phyloP scores from a whole-genome alignment of 495 filamentous ascomycete genomes.

The Xylaria palmicola region DNA sequence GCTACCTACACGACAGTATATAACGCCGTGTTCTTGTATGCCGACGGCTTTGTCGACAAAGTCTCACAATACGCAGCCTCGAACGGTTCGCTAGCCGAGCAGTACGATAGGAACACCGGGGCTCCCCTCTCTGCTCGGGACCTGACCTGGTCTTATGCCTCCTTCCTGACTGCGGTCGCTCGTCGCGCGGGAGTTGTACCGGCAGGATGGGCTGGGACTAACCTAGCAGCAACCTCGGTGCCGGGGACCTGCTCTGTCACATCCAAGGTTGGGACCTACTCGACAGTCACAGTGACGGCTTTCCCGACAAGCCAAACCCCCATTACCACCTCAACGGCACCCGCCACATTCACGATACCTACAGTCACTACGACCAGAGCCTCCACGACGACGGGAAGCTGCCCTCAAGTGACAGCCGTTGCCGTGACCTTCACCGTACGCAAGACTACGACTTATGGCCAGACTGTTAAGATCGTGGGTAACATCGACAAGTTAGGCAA shows the following conservation, averaged over 20 bases:
- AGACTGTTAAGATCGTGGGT: slow-evolving; percentile 61
- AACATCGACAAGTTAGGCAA: slow-evolving; percentile 53
- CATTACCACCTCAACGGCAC: slow-evolving; percentile 21
- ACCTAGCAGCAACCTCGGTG: slow-evolving; percentile 41
- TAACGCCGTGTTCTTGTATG: slow-evolving; percentile 57
- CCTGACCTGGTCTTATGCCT: slow-evolving; percentile 68
- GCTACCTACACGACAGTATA: slow-evolving; percentile 52
- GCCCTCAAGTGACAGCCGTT: slow-evolving; percentile 47
- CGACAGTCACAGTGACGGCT: slow-evolving; percentile 48
- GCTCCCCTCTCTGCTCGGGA: slow-evolving; percentile 55
- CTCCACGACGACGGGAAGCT: slow-evolving; percentile 31
- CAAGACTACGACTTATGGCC: slow-evolving; percentile 54
- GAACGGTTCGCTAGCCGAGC: slow-evolving; percentile 60
- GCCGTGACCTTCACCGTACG: slow-evolving; percentile 59
- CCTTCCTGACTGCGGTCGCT: slow-evolving; percentile 60
- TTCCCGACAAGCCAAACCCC: slow-evolving; percentile 59
- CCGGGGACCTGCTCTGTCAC: slow-evolving; percentile 54
- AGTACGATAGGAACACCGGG: slow-evolving; percentile 56
- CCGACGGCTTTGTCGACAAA: slow-evolving; percentile 61
- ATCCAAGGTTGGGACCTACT: slow-evolving; percentile 59
- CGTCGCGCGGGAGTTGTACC: slow-evolving; percentile 51
- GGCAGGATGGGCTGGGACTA: slow-evolving; percentile 50
- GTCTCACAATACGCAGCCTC: slow-evolving; percentile 47
- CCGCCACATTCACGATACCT: slow-evolving; percentile 32
- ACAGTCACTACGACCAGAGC: slow-evolving; percentile 31